Percentiles rank a stretch among this genome's conserved stretches.
These are phyloP conservation scores for Curvularia eragrostidis DNA, from an alignment of 2,329 filamentous ascomycete species.

Conservation along the genomic window DNA sequence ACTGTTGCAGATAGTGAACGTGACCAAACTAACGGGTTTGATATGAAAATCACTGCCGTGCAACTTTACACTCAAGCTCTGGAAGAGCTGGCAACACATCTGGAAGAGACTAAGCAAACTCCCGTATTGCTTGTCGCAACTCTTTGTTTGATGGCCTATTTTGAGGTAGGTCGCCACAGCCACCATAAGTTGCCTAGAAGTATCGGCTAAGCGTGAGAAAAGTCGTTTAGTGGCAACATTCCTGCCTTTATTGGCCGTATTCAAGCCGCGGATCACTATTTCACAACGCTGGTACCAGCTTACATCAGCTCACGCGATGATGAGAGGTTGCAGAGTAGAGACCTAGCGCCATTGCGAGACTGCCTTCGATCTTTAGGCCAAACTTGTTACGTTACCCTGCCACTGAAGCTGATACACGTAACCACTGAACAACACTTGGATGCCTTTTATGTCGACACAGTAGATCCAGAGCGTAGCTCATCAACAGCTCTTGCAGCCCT, in stretches of 20 bases:
- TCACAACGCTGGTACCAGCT: neutral
- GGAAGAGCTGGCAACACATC: neutral
- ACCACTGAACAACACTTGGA: neutral
- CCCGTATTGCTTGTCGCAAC: neutral
- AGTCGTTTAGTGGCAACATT: neutral
- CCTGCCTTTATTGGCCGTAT: neutral
- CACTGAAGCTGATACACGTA: neutral
- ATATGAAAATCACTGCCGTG: neutral
- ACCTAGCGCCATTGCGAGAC: neutral
- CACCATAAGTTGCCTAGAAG: neutral
- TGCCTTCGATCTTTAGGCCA: neutral
- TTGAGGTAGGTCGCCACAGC: neutral
- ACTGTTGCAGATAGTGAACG: neutral
- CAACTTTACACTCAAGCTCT: neutral
- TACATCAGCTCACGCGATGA: neutral
- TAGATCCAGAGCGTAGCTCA: neutral
- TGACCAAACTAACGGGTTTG: neutral
- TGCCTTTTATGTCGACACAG: neutral
- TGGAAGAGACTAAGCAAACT: neutral
- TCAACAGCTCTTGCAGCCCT: neutral
- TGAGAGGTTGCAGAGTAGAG: neutral
- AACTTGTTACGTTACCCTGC: neutral
- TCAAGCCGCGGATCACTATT: neutral
- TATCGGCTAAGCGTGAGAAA: neutral
- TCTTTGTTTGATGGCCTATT: slow-evolving; percentile 1